phyloP scores from a whole-genome alignment of 2,329 filamentous ascomycete species.

The Penicillium capsulatum region DNA sequence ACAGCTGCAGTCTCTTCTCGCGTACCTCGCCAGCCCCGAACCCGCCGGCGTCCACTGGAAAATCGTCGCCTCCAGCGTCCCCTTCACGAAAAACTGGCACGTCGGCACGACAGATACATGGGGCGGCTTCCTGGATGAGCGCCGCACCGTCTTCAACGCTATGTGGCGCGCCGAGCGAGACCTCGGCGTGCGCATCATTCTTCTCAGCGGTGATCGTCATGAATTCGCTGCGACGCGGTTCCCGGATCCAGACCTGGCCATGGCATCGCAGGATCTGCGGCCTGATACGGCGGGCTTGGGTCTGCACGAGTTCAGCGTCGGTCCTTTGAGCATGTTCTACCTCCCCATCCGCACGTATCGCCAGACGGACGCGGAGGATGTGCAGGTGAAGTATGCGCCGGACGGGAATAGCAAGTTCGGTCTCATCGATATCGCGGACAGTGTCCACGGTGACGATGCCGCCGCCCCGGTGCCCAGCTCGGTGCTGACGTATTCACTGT shows the following conservation, averaged over 20 bases:
- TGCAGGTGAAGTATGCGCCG: conserved; percentile 76
- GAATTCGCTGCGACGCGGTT: conserved; percentile 89
- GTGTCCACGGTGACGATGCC: conserved; percentile 42
- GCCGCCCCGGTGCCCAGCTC: conserved; percentile 42
- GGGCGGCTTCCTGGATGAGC: conserved; percentile 84
- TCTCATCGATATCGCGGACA: conserved; percentile 70
- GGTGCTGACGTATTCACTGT: conserved; percentile 73
- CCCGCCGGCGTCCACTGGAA: conserved; percentile 85
- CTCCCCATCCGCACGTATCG: conserved; percentile 77
- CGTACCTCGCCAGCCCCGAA: conserved; percentile 69
- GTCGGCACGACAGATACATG: conserved; percentile 86
- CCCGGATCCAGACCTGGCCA: conserved; percentile 43
- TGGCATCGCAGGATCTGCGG: conserved; percentile 15
- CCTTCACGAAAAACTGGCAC: conserved; percentile 97
- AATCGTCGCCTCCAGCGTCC: conserved; percentile 81
- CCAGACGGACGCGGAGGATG: conserved; percentile 76
- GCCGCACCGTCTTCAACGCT: conserved; percentile 72
- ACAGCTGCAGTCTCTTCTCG: conserved; percentile 74
- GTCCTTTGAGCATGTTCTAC: conserved; percentile 91
- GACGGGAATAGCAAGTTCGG: conserved; percentile 88
- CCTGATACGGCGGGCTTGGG: conserved; percentile 33
- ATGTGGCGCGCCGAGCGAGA: conserved; percentile 81
- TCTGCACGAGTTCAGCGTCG: conserved; percentile 85
- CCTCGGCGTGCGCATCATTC: conserved; percentile 69
- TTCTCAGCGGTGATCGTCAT: conserved; percentile 90